Conservation (phyloP, 1,139 yeast genomes). For the Petasospora fabianii region DNA sequence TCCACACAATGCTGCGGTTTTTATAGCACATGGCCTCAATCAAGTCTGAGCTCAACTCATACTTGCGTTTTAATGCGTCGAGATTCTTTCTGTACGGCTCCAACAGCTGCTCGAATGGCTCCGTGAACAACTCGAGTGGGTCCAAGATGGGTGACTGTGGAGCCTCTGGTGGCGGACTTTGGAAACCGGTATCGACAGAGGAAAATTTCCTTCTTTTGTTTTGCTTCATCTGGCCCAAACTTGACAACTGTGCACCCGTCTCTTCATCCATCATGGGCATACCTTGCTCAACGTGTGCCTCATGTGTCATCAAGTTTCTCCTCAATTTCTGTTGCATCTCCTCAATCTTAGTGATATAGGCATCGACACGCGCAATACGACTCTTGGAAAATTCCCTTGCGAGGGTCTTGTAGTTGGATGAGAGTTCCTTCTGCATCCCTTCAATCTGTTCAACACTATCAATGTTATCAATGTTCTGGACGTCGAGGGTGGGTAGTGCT, state of each 20-base stretch:
- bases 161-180: conserved; percentile 13
- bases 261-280: conserved; percentile 15
- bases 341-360: conserved; percentile 28
- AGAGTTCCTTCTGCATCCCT: conserved; percentile 26
- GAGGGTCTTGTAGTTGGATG: conserved; percentile 29
- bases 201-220: conserved; percentile 2
- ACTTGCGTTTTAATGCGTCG: conserved; percentile 19
- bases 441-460: conserved; percentile 20
- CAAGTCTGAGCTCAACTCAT: conserved; percentile 20
- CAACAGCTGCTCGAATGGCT: conserved; percentile 23
- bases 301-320: conserved; percentile 8
- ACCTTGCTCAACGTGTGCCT: conserved; percentile 8
- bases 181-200: conserved; percentile 1
- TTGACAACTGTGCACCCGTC: conserved; percentile 13
- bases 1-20: conserved; percentile 23
- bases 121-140: conserved; percentile 25
- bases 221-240: not conserved
- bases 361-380: conserved; percentile 29
- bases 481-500: too few relatives aligned
- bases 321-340: conserved; percentile 17
- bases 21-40: conserved; percentile 18
- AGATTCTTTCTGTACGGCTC: conserved; percentile 19
- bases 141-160: conserved; percentile 11
- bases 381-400: conserved; percentile 29
- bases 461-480: conserved; percentile 13